Conservation (phyloP, 306 rosid genomes). For the Phaseolus lunatus region DNA sequence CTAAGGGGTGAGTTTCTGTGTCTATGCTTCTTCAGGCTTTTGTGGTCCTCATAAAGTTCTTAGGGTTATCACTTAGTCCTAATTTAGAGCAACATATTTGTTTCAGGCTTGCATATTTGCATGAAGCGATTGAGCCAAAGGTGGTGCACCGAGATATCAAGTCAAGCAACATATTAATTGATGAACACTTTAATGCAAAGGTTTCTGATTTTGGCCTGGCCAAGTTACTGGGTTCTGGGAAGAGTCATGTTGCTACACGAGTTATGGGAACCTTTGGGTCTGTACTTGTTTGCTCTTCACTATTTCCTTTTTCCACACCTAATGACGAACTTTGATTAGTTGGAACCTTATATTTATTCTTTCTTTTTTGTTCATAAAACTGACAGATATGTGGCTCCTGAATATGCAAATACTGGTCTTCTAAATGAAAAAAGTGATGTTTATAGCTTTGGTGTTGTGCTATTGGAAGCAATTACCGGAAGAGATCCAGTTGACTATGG, state of each 20-base stretch:
- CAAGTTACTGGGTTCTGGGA: constrained; percentile 82
- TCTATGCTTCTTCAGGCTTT: constrained; percentile 14
- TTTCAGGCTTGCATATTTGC: constrained; percentile 79
- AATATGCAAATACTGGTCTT: constrained; percentile 82
- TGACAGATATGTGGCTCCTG: constrained; percentile 80
- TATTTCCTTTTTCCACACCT: neutral
- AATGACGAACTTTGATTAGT: constrained; percentile 19
- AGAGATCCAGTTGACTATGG: constrained; percentile 86
- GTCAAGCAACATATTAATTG: constrained; percentile 86
- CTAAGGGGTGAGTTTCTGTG: constrained; percentile 72
- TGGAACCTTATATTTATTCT: neutral
- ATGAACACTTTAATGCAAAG: constrained; percentile 78
- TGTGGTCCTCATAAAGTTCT: neutral
- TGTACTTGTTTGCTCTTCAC: constrained; percentile 37
- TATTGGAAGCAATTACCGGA: constrained; percentile 77
- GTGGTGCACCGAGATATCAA: constrained; percentile 83
- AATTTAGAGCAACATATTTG: constrained; percentile 41
- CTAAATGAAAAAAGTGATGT: constrained; percentile 85
- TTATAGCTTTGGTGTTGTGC: constrained; percentile 79
- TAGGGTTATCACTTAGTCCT: constrained; percentile 31
- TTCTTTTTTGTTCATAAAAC: constrained; percentile 26
- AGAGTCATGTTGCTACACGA: constrained; percentile 75
- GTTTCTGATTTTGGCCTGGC: constrained; percentile 92
- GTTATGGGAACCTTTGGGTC: constrained; percentile 95
- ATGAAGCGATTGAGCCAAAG: constrained; percentile 85